Percentiles rank a stretch among this genome's conserved stretches.
These are phyloP conservation scores for Ceratobasidium sp. DNA, from an alignment of 1,284 basidiomycete genomes.

Conservation along the genomic window DNA sequence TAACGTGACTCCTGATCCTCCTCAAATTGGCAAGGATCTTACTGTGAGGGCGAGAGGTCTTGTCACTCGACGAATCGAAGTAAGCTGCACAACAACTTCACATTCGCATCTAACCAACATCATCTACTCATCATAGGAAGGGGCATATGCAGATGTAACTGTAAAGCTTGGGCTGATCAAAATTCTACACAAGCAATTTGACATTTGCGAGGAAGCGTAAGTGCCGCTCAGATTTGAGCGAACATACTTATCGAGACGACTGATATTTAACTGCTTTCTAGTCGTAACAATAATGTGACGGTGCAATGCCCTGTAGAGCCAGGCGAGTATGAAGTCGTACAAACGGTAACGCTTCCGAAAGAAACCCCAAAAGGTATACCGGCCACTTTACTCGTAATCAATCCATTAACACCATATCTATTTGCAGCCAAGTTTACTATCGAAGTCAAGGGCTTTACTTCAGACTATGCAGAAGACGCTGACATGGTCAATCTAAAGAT, in stretches of 20 bases:
- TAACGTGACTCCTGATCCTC: constrained; percentile 56
- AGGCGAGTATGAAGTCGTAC: constrained; percentile 54
- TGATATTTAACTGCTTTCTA: background rate
- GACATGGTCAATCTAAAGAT: constrained; percentile 84
- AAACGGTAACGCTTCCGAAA: constrained; percentile 57
- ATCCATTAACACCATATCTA: background rate
- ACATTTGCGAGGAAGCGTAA: constrained; percentile 60
- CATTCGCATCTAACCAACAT: background rate
- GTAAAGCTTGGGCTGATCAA: constrained; percentile 62
- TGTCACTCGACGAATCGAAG: constrained; percentile 54
- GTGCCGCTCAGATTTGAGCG: too few relatives aligned
- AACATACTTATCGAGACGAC: too few relatives aligned
- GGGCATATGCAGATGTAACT: constrained; percentile 57
- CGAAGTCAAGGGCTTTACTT: constrained; percentile 74
- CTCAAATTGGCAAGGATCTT: constrained; percentile 56
- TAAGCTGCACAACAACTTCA: constrained; percentile 44
- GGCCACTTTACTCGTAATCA: background rate
- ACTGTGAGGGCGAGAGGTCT: constrained; percentile 55
- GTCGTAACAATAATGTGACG: constrained; percentile 50
- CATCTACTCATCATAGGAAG: constrained; percentile 49
- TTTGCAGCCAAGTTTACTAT: constrained; percentile 84
- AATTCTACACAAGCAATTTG: constrained; percentile 58
- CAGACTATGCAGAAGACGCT: constrained; percentile 62
- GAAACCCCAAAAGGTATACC: constrained; percentile 58
- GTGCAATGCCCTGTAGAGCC: constrained; percentile 53